Percentiles rank a stretch among this genome's conserved stretches.
phyloP scores from a whole-genome alignment of 2,329 filamentous ascomycete species.

The Aspergillus amoenus region DNA sequence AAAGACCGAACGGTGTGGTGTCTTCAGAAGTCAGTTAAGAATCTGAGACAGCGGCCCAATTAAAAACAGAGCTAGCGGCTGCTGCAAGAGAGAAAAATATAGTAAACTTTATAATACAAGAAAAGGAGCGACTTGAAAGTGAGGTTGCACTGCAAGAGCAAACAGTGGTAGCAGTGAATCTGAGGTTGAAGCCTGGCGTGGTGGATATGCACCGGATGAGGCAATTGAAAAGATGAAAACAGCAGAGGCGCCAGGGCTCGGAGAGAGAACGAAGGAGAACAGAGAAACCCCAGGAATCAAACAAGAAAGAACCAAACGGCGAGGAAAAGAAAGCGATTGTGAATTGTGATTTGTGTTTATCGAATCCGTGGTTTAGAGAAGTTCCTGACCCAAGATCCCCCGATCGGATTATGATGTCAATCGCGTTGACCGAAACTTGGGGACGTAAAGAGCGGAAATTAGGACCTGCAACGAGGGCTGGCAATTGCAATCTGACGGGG shows the following conservation, averaged over 20 bases:
- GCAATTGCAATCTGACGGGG: not conserved
- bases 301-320: not conserved
- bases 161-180: not conserved
- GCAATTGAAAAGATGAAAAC: slow-evolving; percentile 9
- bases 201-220: slow-evolving; percentile 5
- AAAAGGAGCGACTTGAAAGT: not conserved
- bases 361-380: not conserved
- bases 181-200: not conserved
- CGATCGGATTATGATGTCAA: not conserved
- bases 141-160: not conserved
- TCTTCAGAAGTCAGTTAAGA: not conserved
- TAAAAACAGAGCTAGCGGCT: not conserved
- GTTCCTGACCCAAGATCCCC: not conserved
- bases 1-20: not conserved
- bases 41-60: slow-evolving; percentile 8
- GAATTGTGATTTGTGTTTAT: not conserved
- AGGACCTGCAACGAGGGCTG: not conserved
- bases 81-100: not conserved
- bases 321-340: not conserved
- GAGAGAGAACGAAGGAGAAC: no score
- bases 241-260: not conserved
- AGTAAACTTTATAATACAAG: not conserved
- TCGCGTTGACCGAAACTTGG: not conserved
- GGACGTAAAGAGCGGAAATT: not conserved
- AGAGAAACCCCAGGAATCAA: not conserved